Evolutionary conservation across 148 eudicot species (phyloP), one percentile per base, ranked within the genome.

Genomic region (Cornus florida): DNA sequence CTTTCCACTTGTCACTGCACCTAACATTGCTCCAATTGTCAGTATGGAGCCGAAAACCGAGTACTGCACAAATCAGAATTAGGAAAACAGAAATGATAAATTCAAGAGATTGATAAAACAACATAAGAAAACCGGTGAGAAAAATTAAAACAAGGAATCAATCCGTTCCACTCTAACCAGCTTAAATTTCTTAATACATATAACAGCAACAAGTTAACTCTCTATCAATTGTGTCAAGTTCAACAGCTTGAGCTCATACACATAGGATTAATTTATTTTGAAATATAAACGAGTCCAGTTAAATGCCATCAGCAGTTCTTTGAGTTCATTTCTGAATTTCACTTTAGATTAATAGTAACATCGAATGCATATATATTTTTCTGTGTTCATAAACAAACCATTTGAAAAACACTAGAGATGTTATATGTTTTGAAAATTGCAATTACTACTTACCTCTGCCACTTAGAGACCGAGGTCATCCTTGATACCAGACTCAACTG

Each of bases 1-100:
- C 73, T 83, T 84, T 12, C 94, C 94, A 81, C 89, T 84, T n/a
- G 83, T 56, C 4, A 91, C 62, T 33, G 92, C 83, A 67, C 94
- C 94, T 31, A 87, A 23, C 81, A 89, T 82, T 72, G 82, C 92
- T 77, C 94, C 94, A 64, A 91, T 53, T 3, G 87, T 84, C 81
- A 83, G 0, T 67, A 87, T 56, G 6, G 74, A 81, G 43, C 82
- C 83, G 72, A 78, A 78, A 48, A 74, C 19, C 24, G 82, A 82
- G 64, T 80, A 80, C 81, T 75, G 70, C 68, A 62, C 24, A 62
- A 10, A 62, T 17, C 24, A 62, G 66, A 62, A 11, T 53, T 53
- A 57, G 20, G 64, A 17, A 17, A 13, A 5, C 38, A 35, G 14
- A 16, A 12, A 12, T 57, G 5, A 14, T 2, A 57, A 57, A 14